Conservation (phyloP, 2,329 filamentous ascomycete genomes). For the Emydomyces testavorans region DNA sequence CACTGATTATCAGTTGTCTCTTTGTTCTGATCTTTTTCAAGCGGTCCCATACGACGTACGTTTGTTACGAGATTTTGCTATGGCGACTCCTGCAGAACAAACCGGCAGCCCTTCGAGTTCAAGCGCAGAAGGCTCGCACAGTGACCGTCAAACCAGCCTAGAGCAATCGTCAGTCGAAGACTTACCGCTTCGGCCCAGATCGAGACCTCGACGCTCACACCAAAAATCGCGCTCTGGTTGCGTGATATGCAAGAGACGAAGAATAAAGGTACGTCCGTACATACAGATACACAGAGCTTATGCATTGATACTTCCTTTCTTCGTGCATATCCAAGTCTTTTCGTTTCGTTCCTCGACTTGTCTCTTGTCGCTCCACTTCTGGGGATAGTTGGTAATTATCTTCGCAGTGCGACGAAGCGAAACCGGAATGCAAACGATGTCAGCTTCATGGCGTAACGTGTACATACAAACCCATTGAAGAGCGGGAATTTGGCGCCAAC, state of each 20-base stretch:
- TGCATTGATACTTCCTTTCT: neutral
- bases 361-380: neutral
- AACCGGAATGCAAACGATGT: slow-evolving; percentile 22
- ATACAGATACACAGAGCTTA: too few species aligned
- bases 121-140: neutral
- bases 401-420: slow-evolving; percentile 24
- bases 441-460: slow-evolving; percentile 20
- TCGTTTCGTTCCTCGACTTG: too few species aligned
- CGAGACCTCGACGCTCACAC: slow-evolving; percentile 15
- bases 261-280: slow-evolving; percentile 22
- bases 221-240: slow-evolving; percentile 24
- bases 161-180: neutral
- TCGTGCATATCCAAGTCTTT: too few species aligned
- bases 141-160: neutral
- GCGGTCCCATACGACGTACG: too few species aligned
- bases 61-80: neutral
- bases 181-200: neutral
- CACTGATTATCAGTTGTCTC: too few species aligned
- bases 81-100: neutral
- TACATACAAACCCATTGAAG: slow-evolving; percentile 15
- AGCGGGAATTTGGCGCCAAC: slow-evolving; percentile 13
- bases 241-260: slow-evolving; percentile 22
- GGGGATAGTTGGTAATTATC: neutral
- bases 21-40: too few species aligned
- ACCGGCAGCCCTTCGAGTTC: neutral